Evolutionary conservation across 2,329 filamentous ascomycete species (phyloP), one percentile per base, ranked within the genome.

Genomic region (Trichophyton rubrum): DNA sequence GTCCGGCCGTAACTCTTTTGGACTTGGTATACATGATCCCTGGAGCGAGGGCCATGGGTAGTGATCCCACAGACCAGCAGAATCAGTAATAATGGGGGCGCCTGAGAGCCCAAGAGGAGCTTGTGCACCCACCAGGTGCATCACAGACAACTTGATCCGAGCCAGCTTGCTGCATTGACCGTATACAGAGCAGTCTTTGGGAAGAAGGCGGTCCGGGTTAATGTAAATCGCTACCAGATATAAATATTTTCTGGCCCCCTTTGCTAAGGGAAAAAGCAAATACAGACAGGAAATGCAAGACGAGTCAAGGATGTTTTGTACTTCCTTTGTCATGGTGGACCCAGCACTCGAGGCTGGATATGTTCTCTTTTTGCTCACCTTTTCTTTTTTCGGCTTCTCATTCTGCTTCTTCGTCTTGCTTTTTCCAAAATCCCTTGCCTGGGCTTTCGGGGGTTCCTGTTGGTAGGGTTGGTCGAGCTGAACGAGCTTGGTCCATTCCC

Each of bases 311-410:
- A 27, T 55, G 49, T 35, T 38, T 55, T 55, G 49, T 35, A 33
- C 49, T 30, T 55, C 49, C 49, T 55, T 55, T 55, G 49, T 55
- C 49, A 55, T 55, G n/a, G 49, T 55, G 49, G 49, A 13, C 24
- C 49, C 30, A 20, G 13, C 49, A 55, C 49, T 55, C 49, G 49
- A 35, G 49, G 49, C 49, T 35, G 33, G 49, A 55, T 27, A 17
- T 55, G 11, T 27, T 35, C 49, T 38, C 33, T 38, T 38, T 38
- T 38, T 35, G 33, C 33, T 38, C 2, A 3, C 11, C 9, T 35
- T 55, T 55, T 55, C 24, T 30, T 43, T 43, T 43, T 43, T 43
- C 11, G 13, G 15, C 40, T 15, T 43, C 40, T 15, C 5, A 5
- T 43, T 43, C 6, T 30, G 27, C 27, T 43, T n/a, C 40, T 43